Evolutionary conservation across 1,139 yeast species (phyloP), one percentile per base, ranked within the genome.

Genomic region (Candida pseudocylindracea): DNA sequence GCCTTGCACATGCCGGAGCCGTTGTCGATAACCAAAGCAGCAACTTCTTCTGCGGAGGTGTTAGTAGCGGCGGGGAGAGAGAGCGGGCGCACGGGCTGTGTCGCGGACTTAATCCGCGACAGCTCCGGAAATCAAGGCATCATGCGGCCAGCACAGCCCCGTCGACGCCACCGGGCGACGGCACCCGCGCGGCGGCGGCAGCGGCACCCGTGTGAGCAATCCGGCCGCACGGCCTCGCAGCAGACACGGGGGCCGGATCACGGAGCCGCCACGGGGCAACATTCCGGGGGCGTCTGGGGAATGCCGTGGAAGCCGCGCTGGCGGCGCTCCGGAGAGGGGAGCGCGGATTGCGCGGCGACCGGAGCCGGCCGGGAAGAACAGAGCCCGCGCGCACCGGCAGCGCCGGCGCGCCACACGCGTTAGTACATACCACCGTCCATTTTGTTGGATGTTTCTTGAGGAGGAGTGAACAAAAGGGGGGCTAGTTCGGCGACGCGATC

Each of bases 1-100:
- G 96, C 96, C 63, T 88, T 88, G 75, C 96, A 88, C 96, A 88
- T 88, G 74, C 98, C 98, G 57, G 98, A 88, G 70, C 98, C 98
- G 67, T 88, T 88, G 62, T 88, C 98, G 65, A 88, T 88, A 68
- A 88, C 98, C 66, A 78, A 76, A 48, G 66, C 66, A 51, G 66
- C 64, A 47, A 60, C 65, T 59, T 60, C 66, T 59, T 60, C 67
- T 60, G 54, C 48, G 38, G 9, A 30, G 13, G 37, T 12, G 50
- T 46, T 46, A 46, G 51, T 47, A 46, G 7, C 31, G 10, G 10
- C 8, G 12, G 12, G 10, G 7, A 10, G 9, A 11, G 7, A 13
- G 9, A 28, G 10, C 2, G 10, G 9, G 27, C 8, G 12, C 8
- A 10, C 6, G 7, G 10, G n/a, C n/a, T 15, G 8, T 30, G 7